Base-by-base conservation (phyloP, 78 protist species). In the Creolimax fragrantissima region DNA sequence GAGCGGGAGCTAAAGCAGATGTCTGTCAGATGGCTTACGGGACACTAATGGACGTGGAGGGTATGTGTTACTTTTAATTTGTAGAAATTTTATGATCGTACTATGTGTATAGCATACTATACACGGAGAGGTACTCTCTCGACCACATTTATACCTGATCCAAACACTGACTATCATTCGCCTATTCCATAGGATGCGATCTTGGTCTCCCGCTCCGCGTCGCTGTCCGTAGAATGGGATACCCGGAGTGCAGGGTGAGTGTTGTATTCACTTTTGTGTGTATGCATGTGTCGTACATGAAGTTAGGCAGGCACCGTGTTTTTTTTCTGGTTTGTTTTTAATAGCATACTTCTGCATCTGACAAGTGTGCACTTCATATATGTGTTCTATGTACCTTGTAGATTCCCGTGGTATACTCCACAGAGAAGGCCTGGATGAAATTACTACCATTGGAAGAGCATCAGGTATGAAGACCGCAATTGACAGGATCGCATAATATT, bases 1-100 rank as follows among this genome's bases (percentile, higher is more conserved):
- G 97, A n/a, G 97, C 96, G 2, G 96, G 96, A 2, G 93, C 94
- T 3, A 92, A 92, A 39, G 44, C 84, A 0, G 95, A 96, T 67
- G 94, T 94, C 7, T 93, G 95, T 2, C 43, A 45, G 4, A 88
- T 95, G 44, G 81, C 83, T 67, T 88, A 45, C 85, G 90, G 90
- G 37, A 88, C 67, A n/a, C 7, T 88, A 11, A 32, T 35, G 11
- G 67, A 88, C 5, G 90, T n/a, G 7, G 90, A 88, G 45, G 90
- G 90, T 83, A 6, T 6, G 86, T 58, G 74, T 17, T 32, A 58
- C 74, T 17, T 17, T 32, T 58, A 58, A 32, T 58, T 17, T 32
- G 74, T 58, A 17, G 11, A 17, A 32, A 58, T 58, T 58, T 17
- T 17, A 11, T 11, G 39, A 11, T 58, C 17, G 74, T 58, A 58